These are phyloP conservation scores for Apiospora phragmitis DNA, from an alignment of 2,329 filamentous ascomycete genomes.

Conservation along the genomic window DNA sequence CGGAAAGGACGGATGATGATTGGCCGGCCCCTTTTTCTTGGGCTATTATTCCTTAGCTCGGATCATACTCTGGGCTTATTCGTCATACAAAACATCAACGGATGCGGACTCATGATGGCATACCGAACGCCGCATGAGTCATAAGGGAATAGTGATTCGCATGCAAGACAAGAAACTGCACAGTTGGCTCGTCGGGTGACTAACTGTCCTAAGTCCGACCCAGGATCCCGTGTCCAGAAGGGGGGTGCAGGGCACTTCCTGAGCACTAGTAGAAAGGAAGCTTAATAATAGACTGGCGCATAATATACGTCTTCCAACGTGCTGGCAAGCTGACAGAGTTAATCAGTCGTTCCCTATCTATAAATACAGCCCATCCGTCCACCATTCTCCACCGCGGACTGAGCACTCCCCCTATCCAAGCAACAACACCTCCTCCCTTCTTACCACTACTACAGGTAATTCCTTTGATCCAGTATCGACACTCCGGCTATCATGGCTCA, in stretches of 20 bases:
- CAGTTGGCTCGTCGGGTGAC: too few relatives aligned
- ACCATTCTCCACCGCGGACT: not conserved
- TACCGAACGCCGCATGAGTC: not conserved
- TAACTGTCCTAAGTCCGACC: not conserved
- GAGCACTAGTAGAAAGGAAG: not conserved
- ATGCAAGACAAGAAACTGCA: not conserved
- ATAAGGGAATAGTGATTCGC: too few relatives aligned
- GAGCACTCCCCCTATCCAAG: not conserved
- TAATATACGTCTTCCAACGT: not conserved
- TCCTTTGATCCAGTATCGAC: not conserved
- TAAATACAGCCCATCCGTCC: not conserved
- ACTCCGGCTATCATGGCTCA: not conserved
- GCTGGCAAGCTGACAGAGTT: too few relatives aligned
- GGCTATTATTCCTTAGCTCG: not conserved
- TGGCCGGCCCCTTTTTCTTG: constrained; percentile 10
- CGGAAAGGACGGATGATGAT: constrained; percentile 19
- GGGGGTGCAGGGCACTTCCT: not conserved
- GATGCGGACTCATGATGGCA: not conserved
- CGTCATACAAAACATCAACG: not conserved
- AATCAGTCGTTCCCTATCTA: not conserved
- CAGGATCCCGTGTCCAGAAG: not conserved
- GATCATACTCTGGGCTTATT: too few relatives aligned
- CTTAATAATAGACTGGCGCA: too few relatives aligned
- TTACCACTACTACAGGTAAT: too few relatives aligned
- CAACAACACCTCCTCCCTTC: not conserved